Conservation (phyloP, 371 early-diverging fungal genomes). For the Chytridiales sp. region DNA sequence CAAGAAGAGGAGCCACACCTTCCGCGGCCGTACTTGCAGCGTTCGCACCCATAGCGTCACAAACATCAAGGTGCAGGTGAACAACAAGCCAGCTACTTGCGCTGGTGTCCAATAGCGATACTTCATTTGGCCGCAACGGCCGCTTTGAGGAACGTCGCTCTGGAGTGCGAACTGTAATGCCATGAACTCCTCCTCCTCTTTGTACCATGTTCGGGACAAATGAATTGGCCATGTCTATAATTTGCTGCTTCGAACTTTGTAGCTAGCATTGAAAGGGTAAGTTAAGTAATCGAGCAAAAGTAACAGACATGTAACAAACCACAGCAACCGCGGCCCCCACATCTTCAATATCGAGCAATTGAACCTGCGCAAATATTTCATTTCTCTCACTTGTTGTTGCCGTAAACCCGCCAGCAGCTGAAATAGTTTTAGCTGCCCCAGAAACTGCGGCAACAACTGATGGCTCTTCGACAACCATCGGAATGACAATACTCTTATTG, state of each 20-base stretch:
- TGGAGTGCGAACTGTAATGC: constrained; percentile 48
- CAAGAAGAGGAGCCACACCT: constrained; percentile 53
- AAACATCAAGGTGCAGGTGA: constrained; percentile 67
- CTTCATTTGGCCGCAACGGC: constrained; percentile 20
- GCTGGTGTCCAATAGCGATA: not conserved
- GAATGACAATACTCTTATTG: constrained; percentile 52
- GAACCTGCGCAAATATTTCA: constrained; percentile 63
- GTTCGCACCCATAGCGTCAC: constrained; percentile 75
- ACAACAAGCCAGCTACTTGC: constrained; percentile 55
- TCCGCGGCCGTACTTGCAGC: constrained; percentile 65
- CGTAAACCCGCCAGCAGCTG: constrained; percentile 48
- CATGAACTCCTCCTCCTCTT: constrained; percentile 66
- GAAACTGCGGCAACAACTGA: constrained; percentile 71
- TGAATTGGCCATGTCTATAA: constrained; percentile 54
- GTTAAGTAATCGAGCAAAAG: not conserved
- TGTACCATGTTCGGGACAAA: constrained; percentile 59
- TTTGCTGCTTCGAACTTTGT: constrained; percentile 25
- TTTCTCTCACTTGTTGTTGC: constrained; percentile 58
- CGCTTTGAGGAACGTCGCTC: not conserved
- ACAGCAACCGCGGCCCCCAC: constrained; percentile 28
- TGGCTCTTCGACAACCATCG: constrained; percentile 77
- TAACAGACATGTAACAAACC: constrained; percentile 4
- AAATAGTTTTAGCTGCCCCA: constrained; percentile 66
- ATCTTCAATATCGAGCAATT: constrained; percentile 54
- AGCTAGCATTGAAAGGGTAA: not conserved